Conservation (phyloP, 805 yeast genomes). For the Candida awuae region DNA sequence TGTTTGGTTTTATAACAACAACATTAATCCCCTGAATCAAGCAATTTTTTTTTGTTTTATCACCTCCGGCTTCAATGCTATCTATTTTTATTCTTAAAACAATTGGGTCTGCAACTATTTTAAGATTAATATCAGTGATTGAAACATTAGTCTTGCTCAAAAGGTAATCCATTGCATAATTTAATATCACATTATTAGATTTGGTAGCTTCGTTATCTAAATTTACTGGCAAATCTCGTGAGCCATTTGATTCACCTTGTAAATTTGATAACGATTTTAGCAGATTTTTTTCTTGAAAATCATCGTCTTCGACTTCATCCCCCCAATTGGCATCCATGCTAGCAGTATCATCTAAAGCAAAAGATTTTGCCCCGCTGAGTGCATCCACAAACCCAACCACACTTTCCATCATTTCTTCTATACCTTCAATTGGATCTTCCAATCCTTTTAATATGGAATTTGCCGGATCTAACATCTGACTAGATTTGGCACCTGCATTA, state of each 20-base stretch:
- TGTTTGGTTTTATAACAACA: constrained; percentile 33
- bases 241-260: constrained; percentile 1
- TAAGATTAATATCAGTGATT: constrained; percentile 39
- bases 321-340: constrained; percentile 24
- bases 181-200: constrained; percentile 12
- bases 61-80: constrained; percentile 30
- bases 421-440: constrained; percentile 29
- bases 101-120: constrained; percentile 40
- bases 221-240: constrained; percentile 2
- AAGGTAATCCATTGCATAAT: constrained; percentile 60
- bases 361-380: constrained; percentile 21
- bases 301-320: constrained; percentile 18
- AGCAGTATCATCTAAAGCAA: neutral
- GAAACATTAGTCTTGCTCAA: constrained; percentile 49
- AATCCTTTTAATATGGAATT: constrained; percentile 6
- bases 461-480: constrained; percentile 3
- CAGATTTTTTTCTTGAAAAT: constrained; percentile 2
- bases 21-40: constrained; percentile 34
- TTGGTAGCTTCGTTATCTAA: constrained; percentile 14
- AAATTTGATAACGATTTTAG: no score
- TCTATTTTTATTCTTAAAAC: constrained; percentile 30
- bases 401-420: constrained; percentile 64
- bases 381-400: constrained; percentile 37
- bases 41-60: constrained; percentile 40
- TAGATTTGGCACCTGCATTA: constrained; percentile 2